Evolutionary conservation across 108 stramenopile species (phyloP).

Genomic region (Nannochloropsis gaditana): DNA sequence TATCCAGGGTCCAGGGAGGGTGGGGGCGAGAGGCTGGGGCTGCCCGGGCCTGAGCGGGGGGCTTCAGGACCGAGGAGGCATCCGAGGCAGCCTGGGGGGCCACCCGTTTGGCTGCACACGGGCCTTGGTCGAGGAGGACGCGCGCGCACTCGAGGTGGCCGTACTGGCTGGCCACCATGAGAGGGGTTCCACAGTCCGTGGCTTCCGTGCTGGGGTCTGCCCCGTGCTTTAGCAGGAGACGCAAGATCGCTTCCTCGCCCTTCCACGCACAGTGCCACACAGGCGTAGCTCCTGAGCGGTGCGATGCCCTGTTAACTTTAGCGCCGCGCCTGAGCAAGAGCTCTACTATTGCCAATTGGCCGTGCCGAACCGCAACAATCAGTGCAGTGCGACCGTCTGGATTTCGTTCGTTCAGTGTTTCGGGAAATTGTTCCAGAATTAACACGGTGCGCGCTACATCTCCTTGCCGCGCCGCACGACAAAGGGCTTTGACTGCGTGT

Average conservation of each 20-base stretch:
- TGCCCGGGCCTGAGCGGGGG: no score
- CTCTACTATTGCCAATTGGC: background rate
- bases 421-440: background rate
- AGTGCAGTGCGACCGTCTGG: background rate
- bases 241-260: background rate
- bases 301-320: background rate
- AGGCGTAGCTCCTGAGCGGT: background rate
- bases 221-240: conserved; percentile 9
- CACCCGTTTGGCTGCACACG: background rate
- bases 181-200: background rate
- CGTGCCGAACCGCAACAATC: conserved; percentile 1
- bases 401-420: conserved; percentile 18
- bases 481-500: background rate
- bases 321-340: conserved; percentile 12
- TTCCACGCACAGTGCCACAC: conserved; percentile 15
- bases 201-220: background rate
- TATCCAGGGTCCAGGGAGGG: background rate
- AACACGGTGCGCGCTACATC: background rate
- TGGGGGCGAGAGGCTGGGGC: no score
- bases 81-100: no score
- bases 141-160: background rate
- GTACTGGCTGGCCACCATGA: conserved; percentile 8
- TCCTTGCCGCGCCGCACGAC: conserved; percentile 9
- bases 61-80: no score
- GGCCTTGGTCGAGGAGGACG: background rate